Conservation (phyloP, 164 flowering plant species). For the Magnolia kwangsiensis region DNA sequence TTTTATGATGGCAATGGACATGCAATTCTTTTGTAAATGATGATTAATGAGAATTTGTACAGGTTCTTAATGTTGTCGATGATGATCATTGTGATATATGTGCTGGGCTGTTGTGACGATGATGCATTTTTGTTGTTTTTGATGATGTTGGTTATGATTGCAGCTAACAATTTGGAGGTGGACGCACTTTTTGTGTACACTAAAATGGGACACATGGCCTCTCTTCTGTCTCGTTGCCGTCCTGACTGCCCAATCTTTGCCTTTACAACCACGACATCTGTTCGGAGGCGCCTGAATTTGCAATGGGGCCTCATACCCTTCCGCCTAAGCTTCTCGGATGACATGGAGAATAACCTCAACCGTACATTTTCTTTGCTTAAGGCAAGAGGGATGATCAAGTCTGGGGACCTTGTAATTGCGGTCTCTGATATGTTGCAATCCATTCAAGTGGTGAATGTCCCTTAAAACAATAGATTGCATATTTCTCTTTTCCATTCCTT, state of each 20-base stretch:
- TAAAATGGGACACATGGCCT: constrained; percentile 92
- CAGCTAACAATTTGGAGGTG: constrained; percentile 89
- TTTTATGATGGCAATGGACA: too few relatives aligned
- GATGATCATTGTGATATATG: too few relatives aligned
- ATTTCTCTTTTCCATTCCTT: too few relatives aligned
- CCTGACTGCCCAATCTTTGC: constrained; percentile 99
- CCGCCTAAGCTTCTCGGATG: constrained; percentile 80
- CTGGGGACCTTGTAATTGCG: constrained; percentile 91
- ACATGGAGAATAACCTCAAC: constrained; percentile 93
- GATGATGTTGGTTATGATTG: constrained; percentile 13
- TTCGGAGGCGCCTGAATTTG: constrained; percentile 81
- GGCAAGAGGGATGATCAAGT: constrained; percentile 85
- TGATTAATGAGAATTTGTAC: too few relatives aligned
- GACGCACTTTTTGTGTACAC: constrained; percentile 95
- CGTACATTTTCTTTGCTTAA: constrained; percentile 82
- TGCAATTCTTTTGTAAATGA: too few relatives aligned
- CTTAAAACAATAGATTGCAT: constrained; percentile 26
- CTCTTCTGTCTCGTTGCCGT: constrained; percentile 88
- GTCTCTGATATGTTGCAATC: constrained; percentile 97
- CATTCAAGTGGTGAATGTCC: constrained; percentile 96
- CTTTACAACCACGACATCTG: constrained; percentile 68
- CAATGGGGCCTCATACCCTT: constrained; percentile 97
- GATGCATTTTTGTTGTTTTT: too few relatives aligned
- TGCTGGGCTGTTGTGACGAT: too few relatives aligned
- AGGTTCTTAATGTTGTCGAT: too few relatives aligned